Evolutionary conservation across 495 filamentous ascomycete species (phyloP), one percentile per base, ranked within the genome.

Genomic region (Darksidea phi): DNA sequence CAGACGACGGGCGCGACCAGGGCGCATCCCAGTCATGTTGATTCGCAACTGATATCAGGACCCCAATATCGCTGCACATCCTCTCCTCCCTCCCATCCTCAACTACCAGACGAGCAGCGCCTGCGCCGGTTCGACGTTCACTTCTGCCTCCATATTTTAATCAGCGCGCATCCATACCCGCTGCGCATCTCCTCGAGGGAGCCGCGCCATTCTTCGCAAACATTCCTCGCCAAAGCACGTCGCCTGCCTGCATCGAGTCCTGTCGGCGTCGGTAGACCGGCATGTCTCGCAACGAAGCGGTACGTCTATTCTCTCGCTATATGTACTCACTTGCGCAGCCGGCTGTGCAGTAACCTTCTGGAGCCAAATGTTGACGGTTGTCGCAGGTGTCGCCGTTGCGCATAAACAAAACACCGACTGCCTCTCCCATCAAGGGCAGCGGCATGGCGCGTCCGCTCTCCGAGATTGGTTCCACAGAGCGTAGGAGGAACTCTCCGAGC

Each of bases 401-500:
- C 58, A 76, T 76, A 54, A 71, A 66, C 72, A 76, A 76, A 64
- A 67, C 38, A 24, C 57, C 69, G 21, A 60, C 63, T 17, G 63
- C 58, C 34, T 63, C 67, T 37, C 69, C 74, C 13, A 52, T 59
- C 64, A 75, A 75, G 46, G 38, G 54, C 1, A 53, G 53, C 15
- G 28, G 25, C 17, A 37, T 54, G 53, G 38, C 56, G 24, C 67
- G 73, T n/a, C 74, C 74, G 51, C 67, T 77, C 38, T 65, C 70
- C n/a, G 75, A 77, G 59, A 75, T 77, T 52, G 67, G 67, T 49
- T 57, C 67, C 37, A 73, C 71, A 20, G 69, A 70, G 59, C 66
- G 62, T 28, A 66, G 75, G 50, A 71, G 75, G 58, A 77, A 77
- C 70, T 75, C 73, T 17, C 74, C 74, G 23, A 75, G 73, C 68